phyloP scores from a whole-genome alignment of 352 stramenopile species.

The Globisporangium heterothallicum region DNA sequence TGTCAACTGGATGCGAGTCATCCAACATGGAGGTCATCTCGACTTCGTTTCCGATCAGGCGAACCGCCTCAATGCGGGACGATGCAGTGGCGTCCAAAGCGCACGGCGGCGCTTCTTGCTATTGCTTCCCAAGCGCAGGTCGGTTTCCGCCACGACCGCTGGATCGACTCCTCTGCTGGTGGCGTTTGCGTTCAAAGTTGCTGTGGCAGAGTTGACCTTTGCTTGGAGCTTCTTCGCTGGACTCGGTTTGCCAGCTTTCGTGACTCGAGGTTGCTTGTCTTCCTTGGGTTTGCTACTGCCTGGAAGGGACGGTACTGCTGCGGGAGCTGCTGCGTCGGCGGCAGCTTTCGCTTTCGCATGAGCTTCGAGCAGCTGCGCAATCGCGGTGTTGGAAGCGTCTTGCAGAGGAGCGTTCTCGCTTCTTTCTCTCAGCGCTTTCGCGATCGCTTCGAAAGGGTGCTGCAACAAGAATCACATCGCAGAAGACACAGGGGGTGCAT shows the following conservation, averaged over 20 bases:
- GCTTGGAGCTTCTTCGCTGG: not conserved
- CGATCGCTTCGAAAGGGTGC: slow-evolving; percentile 14
- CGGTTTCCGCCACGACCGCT: not conserved
- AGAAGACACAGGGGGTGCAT: no score
- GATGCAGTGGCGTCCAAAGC: slow-evolving; percentile 27
- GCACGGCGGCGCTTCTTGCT: not conserved
- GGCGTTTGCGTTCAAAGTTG: no score
- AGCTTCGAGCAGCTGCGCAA: slow-evolving; percentile 18
- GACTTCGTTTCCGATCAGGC: not conserved
- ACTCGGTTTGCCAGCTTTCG: not conserved
- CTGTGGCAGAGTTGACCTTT: not conserved
- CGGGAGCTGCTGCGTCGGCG: not conserved
- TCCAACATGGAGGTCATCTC: no score
- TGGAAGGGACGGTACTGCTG: not conserved
- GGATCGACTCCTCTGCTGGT: not conserved
- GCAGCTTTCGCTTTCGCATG: slow-evolving; percentile 9
- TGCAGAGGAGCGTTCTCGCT: not conserved
- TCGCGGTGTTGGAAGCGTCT: slow-evolving; percentile 21
- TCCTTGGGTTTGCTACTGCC: not conserved
- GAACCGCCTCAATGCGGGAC: not conserved
- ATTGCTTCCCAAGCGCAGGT: not conserved
- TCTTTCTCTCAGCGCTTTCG: slow-evolving; percentile 9
- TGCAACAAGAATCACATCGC: not conserved
- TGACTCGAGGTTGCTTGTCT: not conserved
- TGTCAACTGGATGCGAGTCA: no score